These are phyloP conservation scores for Theileria orientalis DNA, from an alignment of 169 alveolate species.

Conservation along the genomic window DNA sequence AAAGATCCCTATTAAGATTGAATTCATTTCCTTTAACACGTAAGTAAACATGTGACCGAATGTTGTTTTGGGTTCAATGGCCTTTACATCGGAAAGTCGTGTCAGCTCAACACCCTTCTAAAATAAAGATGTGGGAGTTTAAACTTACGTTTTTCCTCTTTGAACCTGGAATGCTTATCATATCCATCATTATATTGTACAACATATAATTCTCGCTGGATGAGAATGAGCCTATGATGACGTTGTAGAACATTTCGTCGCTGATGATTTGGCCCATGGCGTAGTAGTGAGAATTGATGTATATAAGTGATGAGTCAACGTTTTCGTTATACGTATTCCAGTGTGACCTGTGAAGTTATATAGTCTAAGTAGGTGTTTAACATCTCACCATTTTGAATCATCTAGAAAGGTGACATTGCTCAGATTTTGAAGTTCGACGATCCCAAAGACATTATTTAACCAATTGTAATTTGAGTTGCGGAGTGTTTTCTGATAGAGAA, in stretches of 20 bases:
- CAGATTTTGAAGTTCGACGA: constrained; percentile 45
- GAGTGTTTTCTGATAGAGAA: background rate
- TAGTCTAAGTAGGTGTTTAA: background rate
- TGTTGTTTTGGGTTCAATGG: constrained; percentile 14
- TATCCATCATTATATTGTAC: constrained; percentile 29
- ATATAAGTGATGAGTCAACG: constrained; percentile 54
- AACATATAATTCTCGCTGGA: constrained; percentile 32
- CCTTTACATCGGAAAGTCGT: background rate
- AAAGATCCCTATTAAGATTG: constrained; percentile 36
- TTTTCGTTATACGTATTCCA: constrained; percentile 45
- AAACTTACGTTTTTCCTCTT: background rate
- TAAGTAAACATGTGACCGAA: constrained; percentile 35
- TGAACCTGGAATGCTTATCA: constrained; percentile 21
- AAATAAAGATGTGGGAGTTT: background rate
- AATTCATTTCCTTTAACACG: constrained; percentile 26
- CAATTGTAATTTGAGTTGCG: background rate
- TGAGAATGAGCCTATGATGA: constrained; percentile 38
- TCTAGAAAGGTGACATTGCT: constrained; percentile 51
- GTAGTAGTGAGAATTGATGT: constrained; percentile 45
- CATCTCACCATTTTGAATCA: constrained; percentile 40
- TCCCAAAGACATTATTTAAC: constrained; percentile 21
- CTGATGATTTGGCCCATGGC: constrained; percentile 61
- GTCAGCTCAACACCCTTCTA: constrained; percentile 36
- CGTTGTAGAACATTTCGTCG: constrained; percentile 52
- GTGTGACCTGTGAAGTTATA: constrained; percentile 28